A percentile compares a stretch with the other conserved stretches of the same genome.
phyloP scores from a whole-genome alignment of 768 basidiomycete species.

The Trichaptum fuscoviolaceum region DNA sequence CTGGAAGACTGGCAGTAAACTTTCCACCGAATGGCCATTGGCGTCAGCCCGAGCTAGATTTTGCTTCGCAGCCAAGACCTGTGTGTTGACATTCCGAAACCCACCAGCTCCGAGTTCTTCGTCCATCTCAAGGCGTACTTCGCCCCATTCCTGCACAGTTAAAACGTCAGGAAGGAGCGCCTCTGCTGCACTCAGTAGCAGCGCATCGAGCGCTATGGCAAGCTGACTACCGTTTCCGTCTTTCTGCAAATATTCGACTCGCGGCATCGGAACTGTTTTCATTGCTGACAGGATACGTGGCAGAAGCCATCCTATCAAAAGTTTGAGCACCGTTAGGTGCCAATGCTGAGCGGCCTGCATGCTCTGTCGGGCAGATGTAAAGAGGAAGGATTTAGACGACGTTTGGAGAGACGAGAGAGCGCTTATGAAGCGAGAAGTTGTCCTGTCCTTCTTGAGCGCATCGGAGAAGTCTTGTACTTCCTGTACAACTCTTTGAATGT shows the following conservation, averaged over 20 bases:
- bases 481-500: slow-evolving; percentile 12
- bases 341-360: slow-evolving; percentile 8
- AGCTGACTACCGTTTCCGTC: slow-evolving; percentile 12
- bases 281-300: slow-evolving; percentile 19
- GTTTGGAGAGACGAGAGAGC: slow-evolving; percentile 13
- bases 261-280: slow-evolving; percentile 22
- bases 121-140: slow-evolving; percentile 18
- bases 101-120: not conserved
- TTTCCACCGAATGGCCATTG: not conserved
- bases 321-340: slow-evolving; percentile 11
- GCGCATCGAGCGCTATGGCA: slow-evolving; percentile 17
- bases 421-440: slow-evolving; percentile 14
- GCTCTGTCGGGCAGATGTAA: slow-evolving; percentile 1
- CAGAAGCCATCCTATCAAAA: slow-evolving; percentile 19
- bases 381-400: slow-evolving; percentile 7
- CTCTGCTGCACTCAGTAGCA: slow-evolving; percentile 15
- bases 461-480: slow-evolving; percentile 15
- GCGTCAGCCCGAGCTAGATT: not conserved
- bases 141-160: slow-evolving; percentile 17
- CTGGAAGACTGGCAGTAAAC: not conserved
- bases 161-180: slow-evolving; percentile 22
- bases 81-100: not conserved
- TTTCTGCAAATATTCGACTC: slow-evolving; percentile 19
- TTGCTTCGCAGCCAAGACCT: slow-evolving; percentile 4
- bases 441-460: slow-evolving; percentile 15